Evolutionary conservation across 768 basidiomycete species (phyloP), one percentile per base, ranked within the genome.

Genomic region (Macrolepiota dolichaula): DNA sequence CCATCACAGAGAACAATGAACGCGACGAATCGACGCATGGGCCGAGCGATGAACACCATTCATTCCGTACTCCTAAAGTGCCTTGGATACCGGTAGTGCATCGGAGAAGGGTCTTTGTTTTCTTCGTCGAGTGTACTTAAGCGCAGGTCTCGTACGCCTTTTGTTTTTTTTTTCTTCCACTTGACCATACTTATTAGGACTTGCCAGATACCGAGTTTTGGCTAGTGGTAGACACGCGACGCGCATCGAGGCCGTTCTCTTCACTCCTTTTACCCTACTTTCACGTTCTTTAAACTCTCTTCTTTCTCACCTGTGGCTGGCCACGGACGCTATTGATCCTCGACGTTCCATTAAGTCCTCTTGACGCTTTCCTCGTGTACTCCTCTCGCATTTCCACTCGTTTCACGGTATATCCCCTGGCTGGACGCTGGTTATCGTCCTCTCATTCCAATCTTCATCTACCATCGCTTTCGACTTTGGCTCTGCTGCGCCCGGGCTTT

Each of bases 321-420:
- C 13, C 59, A 61, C 59, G 52, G 22, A 32, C 29, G 3, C 29
- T 32, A 7, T 44, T 32, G 9, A 6, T 7, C 29, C 24, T 47
- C 35, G 29, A 44, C 12, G 17, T 29, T 38, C 49, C 29, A 36
- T 22, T 29, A 47, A 50, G 24, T 37, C 13, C 12, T 40, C 57
- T 58, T 58, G 57, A 58, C 57, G 49, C 13, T 58, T 58, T 51
- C 57, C 50, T 58, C 50, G 57, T 51, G 47, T 32, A 51, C 15
- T 12, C 51, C 36, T 36, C 51, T 19, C 32, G 13, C 57, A 19
- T 13, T 25, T 27, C 35, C 37, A 11, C 37, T 29, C 50, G 37
- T 35, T n/a, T 42, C 17, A 42, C 37, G 2, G 37, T 51, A 5
- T 7, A 9, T 36, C 36, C 24, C 46, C 7, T 37, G 29, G 22